Conservation (phyloP, 768 basidiomycete genomes). For the Phanerochaete sordida region DNA sequence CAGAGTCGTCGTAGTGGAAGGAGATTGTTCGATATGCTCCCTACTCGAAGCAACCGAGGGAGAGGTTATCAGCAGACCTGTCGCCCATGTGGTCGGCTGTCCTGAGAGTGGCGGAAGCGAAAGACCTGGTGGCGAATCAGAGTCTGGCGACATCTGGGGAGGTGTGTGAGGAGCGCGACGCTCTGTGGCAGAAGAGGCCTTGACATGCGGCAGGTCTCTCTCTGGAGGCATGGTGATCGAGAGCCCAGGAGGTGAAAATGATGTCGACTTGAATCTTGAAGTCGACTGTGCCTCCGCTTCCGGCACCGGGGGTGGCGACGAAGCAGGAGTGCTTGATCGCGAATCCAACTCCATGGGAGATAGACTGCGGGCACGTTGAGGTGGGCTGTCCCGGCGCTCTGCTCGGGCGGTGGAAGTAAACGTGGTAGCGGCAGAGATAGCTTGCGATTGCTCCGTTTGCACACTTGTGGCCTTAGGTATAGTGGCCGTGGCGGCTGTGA, state of each 20-base stretch:
- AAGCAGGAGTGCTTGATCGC: conserved; percentile 31
- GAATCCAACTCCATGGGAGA: conserved; percentile 65
- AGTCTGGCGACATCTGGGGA: conserved; percentile 2
- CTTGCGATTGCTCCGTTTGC: not conserved
- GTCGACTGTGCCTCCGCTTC: not conserved
- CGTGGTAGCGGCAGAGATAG: not conserved
- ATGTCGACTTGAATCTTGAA: conserved; percentile 10
- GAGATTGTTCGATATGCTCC: not conserved
- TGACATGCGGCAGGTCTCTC: not conserved
- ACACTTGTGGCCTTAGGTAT: not conserved
- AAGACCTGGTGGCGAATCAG: conserved; percentile 1
- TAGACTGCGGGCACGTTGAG: conserved; percentile 42
- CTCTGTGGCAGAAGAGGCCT: not conserved
- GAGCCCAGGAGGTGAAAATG: conserved; percentile 10
- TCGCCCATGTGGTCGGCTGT: not conserved
- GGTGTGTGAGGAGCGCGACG: not conserved
- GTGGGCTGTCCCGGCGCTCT: not conserved
- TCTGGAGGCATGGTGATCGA: conserved; percentile 2
- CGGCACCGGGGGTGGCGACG: conserved; percentile 5
- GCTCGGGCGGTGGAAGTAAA: not conserved
- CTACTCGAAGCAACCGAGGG: not conserved
- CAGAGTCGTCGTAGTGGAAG: not conserved
- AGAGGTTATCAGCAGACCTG: conserved; percentile 1
- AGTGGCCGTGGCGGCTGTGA: not conserved
- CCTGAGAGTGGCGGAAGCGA: conserved; percentile 5